Conservation (phyloP, 805 yeast species). For the Candida andamanensis region DNA sequence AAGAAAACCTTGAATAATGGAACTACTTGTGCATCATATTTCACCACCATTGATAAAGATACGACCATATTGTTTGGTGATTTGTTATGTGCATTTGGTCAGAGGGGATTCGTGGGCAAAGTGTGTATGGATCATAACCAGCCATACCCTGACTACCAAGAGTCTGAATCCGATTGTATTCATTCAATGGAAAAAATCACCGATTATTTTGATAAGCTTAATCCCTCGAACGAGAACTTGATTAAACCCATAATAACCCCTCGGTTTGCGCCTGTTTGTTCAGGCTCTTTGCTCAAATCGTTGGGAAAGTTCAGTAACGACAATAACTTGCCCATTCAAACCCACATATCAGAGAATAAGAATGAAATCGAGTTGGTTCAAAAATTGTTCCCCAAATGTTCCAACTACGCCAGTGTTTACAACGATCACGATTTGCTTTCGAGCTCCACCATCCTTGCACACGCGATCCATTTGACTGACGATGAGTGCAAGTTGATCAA, state of each 20-base stretch:
- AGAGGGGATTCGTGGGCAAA: constrained; percentile 86
- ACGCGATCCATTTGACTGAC: constrained; percentile 71
- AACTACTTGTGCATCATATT: constrained; percentile 89
- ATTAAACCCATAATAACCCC: constrained; percentile 84
- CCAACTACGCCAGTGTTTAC: constrained; percentile 73
- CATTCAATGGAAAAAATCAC: constrained; percentile 52
- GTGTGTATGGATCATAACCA: constrained; percentile 90
- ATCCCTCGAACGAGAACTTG: constrained; percentile 44
- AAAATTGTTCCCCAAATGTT: constrained; percentile 65
- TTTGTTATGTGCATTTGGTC: constrained; percentile 61
- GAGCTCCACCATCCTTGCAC: constrained; percentile 75
- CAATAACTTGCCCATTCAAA: constrained; percentile 65
- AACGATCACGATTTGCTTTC: constrained; percentile 56
- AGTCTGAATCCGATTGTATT: constrained; percentile 50
- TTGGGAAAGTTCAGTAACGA: constrained; percentile 55
- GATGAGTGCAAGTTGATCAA: constrained; percentile 59
- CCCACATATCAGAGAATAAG: constrained; percentile 83
- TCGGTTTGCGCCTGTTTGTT: constrained; percentile 87
- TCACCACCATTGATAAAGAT: constrained; percentile 77
- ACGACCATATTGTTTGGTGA: constrained; percentile 77
- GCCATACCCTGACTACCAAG: constrained; percentile 60
- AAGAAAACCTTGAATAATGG: constrained; percentile 68
- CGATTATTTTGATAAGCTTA: constrained; percentile 48
- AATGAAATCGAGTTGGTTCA: constrained; percentile 72
- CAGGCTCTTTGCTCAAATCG: constrained; percentile 53